Evolutionary conservation across 2,329 filamentous ascomycete genomes (phyloP), one percentile per base, ranked within the genome.

Genomic region (Colletotrichum sp.): DNA sequence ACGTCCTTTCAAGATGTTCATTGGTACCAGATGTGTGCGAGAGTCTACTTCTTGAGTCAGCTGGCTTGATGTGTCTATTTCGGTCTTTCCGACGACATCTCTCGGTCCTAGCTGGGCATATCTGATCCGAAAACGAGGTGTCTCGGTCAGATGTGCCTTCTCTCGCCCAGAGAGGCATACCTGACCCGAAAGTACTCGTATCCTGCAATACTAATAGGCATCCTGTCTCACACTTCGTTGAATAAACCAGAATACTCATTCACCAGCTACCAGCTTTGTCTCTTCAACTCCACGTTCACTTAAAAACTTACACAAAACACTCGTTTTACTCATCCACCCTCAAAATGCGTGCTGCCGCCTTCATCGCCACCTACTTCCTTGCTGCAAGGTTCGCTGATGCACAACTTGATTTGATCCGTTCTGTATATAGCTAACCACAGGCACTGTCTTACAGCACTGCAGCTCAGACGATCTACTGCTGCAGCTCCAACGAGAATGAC

Each of bases 371-470:
- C 13, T 48, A 8, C n/a, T 48, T 48, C 43, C n/a, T 48, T 1
- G 43, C 43, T 48, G 43, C 43, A 4, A 48, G 43, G 43, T 48
- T 48, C 12, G 43, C n/a, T 48, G 6, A 13, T 8, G n/a, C 5
- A 10, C 39, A n/a, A n/a, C 3, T 9, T 5, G 0, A n/a, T 48
- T 22, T 0, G 2, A 22, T 48, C 10, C 0, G 22, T 8, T 13
- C 6, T 1, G 43, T 12, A 13, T 12, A 22, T 13, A 8, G n/a
- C n/a, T 48, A 22, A 48, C 43, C 39, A 22, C 10, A 22, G 7
- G n/a, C n/a, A 48, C 43, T 22, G 43, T n/a, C 3, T 48, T 48
- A 13, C 2, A 48, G 43, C 43, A n/a, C 43, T 22, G 43, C 43
- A 13, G 43, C 43, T n/a, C 43, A 48, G 43, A 13, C 43, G 4